Conservation (phyloP, 2,329 filamentous ascomycete genomes). For the Fusarium cyanostomum region DNA sequence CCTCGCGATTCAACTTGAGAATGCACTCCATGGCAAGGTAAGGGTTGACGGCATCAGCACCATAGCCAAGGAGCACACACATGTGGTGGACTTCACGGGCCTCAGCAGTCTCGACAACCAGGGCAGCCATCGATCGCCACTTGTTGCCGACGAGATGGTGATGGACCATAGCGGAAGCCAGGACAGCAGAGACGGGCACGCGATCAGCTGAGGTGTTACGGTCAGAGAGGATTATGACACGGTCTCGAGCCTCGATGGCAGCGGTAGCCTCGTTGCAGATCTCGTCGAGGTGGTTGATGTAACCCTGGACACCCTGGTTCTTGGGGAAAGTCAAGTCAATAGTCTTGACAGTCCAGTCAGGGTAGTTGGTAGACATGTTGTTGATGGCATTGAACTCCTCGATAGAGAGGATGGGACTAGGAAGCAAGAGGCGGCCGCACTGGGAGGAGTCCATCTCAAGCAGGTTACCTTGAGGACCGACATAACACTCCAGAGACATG, state of each 20-base stretch:
- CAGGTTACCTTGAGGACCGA: slow-evolving; percentile 94
- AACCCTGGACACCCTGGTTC: slow-evolving; percentile 81
- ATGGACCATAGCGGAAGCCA: slow-evolving; percentile 93
- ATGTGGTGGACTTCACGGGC: slow-evolving; percentile 98
- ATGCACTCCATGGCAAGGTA: slow-evolving; percentile 97
- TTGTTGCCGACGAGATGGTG: slow-evolving; percentile 96
- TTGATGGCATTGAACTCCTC: slow-evolving; percentile 90
- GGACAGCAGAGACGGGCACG: slow-evolving; percentile 83
- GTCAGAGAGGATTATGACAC: slow-evolving; percentile 89
- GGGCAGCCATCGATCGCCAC: slow-evolving; percentile 87
- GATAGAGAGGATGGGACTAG: slow-evolving; percentile 88
- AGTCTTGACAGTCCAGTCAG: slow-evolving; percentile 85
- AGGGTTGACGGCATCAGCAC: slow-evolving; percentile 92
- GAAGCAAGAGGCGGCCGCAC: slow-evolving; percentile 84
- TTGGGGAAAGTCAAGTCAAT: slow-evolving; percentile 97
- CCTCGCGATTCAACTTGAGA: slow-evolving; percentile 93
- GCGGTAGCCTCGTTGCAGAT: slow-evolving; percentile 88
- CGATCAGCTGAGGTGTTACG: slow-evolving; percentile 84
- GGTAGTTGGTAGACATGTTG: slow-evolving; percentile 76
- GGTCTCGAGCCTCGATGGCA: slow-evolving; percentile 84
- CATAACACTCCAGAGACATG: slow-evolving; percentile 97
- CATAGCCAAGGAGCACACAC: slow-evolving; percentile 97
- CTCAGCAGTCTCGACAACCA: slow-evolving; percentile 92
- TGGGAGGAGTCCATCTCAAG: slow-evolving; percentile 93
- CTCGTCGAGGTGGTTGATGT: slow-evolving; percentile 84